Evolutionary conservation across 108 stramenopile genomes (phyloP), one percentile per base, ranked within the genome.

Genomic region (Skeletonema tropicum): DNA sequence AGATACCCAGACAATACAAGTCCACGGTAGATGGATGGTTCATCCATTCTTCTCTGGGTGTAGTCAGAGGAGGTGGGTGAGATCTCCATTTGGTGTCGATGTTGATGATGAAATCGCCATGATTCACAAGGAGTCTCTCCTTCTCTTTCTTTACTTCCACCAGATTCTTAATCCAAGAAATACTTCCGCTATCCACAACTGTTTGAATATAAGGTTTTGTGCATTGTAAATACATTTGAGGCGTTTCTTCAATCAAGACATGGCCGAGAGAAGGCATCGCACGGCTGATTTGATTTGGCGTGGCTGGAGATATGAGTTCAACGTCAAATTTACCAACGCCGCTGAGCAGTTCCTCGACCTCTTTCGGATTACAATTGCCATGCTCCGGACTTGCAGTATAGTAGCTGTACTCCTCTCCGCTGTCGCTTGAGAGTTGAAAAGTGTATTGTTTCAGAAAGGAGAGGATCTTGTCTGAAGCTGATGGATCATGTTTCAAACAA

Each of bases 11-110:
- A 70, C 88, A 90, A 39, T 93, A 90, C 21, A 93, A 76, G 33
- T 88, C 87, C 32, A 64, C 57, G 17, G 66, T 42, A 1, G 82
- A 73, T 0, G 77, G 57, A 33, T 85, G 76, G 15, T 65, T 57
- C 52, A 36, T 41, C 87, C 79, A 87, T 36, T 69, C 73, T 64
- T 70, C 63, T 26, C 76, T 65, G 23, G 75, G 72, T 31, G 79
- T 77, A 15, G 82, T 74, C 52, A 45, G 15, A 45, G 42, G 42
- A 45, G 42, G 42, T 3, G 42, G 42, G 42, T 45, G 42, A 55
- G 87, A 80, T 17, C 83, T 75, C 92, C 92, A 93, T 70, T 91
- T 93, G 46, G 92, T 93, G 66, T 93, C 92, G 38, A 93, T 60
- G 63, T 86, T 90, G 17, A 93, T 59, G 6, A 93, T 60, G 70